These are phyloP conservation scores for Pseudohyphozyma bogoriensis DNA, from an alignment of 768 basidiomycete species.

Conservation along the genomic window DNA sequence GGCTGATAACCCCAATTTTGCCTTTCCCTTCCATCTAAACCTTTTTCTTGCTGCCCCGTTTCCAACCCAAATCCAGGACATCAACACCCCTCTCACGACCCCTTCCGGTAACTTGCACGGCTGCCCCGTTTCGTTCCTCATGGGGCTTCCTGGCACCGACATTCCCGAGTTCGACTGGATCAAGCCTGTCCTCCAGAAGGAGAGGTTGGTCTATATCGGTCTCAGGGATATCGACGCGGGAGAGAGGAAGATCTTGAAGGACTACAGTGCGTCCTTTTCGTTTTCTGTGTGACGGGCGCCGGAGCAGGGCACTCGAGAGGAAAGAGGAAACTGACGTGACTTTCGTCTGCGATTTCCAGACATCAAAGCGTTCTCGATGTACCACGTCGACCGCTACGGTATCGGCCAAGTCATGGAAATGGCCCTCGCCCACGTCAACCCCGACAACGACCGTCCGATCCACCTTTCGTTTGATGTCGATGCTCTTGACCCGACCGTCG, in stretches of 20 bases:
- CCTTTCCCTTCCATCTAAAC: neutral
- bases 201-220: conserved; percentile 89
- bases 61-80: conserved; percentile 50
- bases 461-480: conserved; percentile 90
- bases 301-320: neutral
- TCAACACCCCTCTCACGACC: conserved; percentile 80
- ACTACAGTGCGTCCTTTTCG: conserved; percentile 42
- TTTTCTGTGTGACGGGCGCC: neutral
- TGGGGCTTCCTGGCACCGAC: conserved; percentile 46
- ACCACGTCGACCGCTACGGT: conserved; percentile 56
- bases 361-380: conserved; percentile 82
- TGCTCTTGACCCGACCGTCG: conserved; percentile 68
- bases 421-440: conserved; percentile 91
- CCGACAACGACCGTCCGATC: conserved; percentile 67
- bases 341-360: conserved; percentile 38
- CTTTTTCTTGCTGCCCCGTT: neutral
- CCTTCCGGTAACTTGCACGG: conserved; percentile 87
- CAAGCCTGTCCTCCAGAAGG: conserved; percentile 56
- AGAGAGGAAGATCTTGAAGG: conserved; percentile 75
- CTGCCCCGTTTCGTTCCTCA: conserved; percentile 91
- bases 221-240: conserved; percentile 82
- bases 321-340: too few relatives aligned
- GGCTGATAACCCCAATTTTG: neutral
- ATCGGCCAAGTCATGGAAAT: conserved; percentile 77
- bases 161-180: conserved; percentile 38